Base-by-base conservation (phyloP, 1,139 yeast genomes). In the Lodderomyces elongisporus region DNA sequence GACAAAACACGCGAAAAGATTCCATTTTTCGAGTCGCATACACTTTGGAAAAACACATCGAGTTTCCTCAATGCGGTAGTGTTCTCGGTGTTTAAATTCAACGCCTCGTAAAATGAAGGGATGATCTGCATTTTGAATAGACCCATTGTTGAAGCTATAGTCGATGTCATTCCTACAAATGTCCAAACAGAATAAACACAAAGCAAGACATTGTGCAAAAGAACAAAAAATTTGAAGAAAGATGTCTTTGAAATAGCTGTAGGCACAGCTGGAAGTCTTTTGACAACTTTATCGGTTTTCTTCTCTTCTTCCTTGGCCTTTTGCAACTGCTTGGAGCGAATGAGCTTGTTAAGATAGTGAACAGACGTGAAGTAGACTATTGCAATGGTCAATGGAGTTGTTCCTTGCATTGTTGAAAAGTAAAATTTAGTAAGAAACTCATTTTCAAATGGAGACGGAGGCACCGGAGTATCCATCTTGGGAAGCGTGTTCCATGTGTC, bases 121-220 rank as follows among this genome's bases (percentile, higher is more conserved):
- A 40, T 39, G 25, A 42, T 27, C 22, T 38, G 37, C 5, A 37
- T 35, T 30, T 42, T 45, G 55, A 62, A 48, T 41, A 54, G 37
- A 42, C 52, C 50, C 52, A 58, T 62, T 39, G 63, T 64, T 39
- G 48, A 48, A 36, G 62, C 53, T 46, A 79, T 73, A 17, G 81
- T 65, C 10, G 63, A 48, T 18, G 73, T 55, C 79, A 80, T 79
- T n/a, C 87, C 85, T 13, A 76, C 35, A 45, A 79, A 79, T 5
- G 88, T 79, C 87, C 87, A 80, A 21, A 74, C 72, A 4, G 87
- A 79, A 59, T 80, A 81, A 18, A 65, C 56, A 51, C 87, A 80
- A 31, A 81, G 69, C 30, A 74, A 70, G 14, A 77, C 48, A 51
- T 81, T 81, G 58, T 81, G 91, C 27, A 75, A 47, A 14, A 80